Percentiles rank a stretch among this genome's conserved stretches.
phyloP scores from a whole-genome alignment of 345 rosid species.

The Eucalyptus fibrosa region DNA sequence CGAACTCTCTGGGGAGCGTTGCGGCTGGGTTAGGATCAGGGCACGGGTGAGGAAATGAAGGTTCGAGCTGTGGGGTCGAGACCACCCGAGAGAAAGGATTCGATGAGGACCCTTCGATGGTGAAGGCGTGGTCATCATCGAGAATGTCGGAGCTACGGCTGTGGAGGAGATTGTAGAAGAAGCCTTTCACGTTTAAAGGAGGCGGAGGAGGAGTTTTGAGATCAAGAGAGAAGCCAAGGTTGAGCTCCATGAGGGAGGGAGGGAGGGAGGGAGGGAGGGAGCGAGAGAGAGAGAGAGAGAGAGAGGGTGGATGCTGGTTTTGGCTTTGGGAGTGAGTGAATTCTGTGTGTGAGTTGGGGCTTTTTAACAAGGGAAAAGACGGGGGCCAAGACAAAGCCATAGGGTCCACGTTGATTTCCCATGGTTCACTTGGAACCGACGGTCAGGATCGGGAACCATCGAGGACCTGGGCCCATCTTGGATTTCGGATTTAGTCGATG shows the following conservation, averaged over 20 bases:
- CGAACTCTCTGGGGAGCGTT: neutral
- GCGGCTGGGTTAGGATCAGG: neutral
- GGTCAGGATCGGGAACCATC: neutral
- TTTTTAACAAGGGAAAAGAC: neutral
- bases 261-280: too few relatives aligned
- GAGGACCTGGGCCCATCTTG: too few relatives aligned
- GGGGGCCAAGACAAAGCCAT: neutral
- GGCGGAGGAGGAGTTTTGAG: neutral
- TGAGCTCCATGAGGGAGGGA: slow-evolving; percentile 27
- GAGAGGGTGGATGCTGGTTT: neutral
- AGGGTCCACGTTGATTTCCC: neutral
- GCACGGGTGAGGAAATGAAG: neutral
- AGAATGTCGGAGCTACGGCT: neutral
- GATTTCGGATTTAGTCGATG: too few relatives aligned
- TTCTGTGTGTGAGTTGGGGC: neutral
- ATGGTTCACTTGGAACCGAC: neutral
- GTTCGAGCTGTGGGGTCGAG: neutral
- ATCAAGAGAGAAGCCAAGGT: neutral
- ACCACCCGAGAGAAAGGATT: neutral
- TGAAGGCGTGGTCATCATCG: neutral
- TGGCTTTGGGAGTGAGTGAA: neutral
- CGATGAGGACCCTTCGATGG: neutral
- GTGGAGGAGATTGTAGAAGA: neutral
- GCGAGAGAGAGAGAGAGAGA: neutral
- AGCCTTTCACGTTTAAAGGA: neutral